phyloP scores from a whole-genome alignment of 345 rosid species.

The Xanthoceras sorbifolium region DNA sequence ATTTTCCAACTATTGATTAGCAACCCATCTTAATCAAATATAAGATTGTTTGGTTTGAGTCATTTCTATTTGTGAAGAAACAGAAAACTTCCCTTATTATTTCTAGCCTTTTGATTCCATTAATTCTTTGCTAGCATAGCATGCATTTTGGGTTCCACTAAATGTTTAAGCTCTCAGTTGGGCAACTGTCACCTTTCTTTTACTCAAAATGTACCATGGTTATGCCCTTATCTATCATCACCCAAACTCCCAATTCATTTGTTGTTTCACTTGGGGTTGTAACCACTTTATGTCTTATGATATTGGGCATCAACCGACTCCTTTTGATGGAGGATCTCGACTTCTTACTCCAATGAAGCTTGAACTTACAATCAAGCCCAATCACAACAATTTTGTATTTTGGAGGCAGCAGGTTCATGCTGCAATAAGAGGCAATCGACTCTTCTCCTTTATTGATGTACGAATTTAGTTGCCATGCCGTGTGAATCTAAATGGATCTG shows the following conservation, averaged over 20 bases:
- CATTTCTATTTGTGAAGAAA: slow-evolving; percentile 16
- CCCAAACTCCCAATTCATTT: background rate
- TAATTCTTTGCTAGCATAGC: background rate
- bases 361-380: too few species aligned
- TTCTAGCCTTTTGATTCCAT: background rate
- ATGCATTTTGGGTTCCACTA: background rate
- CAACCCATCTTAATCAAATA: slow-evolving; percentile 15
- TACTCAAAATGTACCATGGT: background rate
- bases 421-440: too few species aligned
- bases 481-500: too few species aligned
- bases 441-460: too few species aligned
- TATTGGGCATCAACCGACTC: background rate
- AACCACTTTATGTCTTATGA: background rate
- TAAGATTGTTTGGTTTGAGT: slow-evolving; percentile 16
- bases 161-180: background rate
- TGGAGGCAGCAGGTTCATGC: too few species aligned
- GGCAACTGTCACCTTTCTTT: slow-evolving; percentile 1
- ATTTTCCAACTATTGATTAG: slow-evolving; percentile 12
- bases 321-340: too few species aligned
- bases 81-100: background rate
- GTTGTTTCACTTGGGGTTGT: background rate
- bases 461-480: too few species aligned
- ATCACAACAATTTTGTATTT: too few species aligned
- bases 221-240: background rate
- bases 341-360: too few species aligned